A percentile compares a stretch with the other conserved stretches of the same genome.
phyloP scores from a whole-genome alignment of 805 yeast genomes.

The Pichia paraexigua region DNA sequence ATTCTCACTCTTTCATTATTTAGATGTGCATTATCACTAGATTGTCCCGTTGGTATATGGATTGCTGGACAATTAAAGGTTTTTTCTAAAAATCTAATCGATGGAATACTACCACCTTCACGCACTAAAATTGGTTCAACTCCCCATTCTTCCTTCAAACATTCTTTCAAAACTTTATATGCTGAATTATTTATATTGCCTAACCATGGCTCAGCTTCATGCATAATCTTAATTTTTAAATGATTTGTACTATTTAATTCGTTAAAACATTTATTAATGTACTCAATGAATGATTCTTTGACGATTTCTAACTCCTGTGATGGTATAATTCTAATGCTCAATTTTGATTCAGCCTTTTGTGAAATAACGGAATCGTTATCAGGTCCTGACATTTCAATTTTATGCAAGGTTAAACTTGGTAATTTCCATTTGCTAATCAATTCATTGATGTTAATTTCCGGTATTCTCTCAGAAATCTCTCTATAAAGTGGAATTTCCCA shows the following conservation, averaged over 20 bases:
- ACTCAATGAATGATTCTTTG: slow-evolving; percentile 40
- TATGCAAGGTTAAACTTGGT: slow-evolving; percentile 85
- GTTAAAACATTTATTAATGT: slow-evolving; percentile 41
- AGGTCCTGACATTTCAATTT: slow-evolving; percentile 82
- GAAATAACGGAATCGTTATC: slow-evolving; percentile 87
- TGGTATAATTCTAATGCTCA: slow-evolving; percentile 86
- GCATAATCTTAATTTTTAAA: slow-evolving; percentile 51
- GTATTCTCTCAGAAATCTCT: slow-evolving; percentile 41
- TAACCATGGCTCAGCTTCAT: slow-evolving; percentile 94
- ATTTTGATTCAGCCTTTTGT: slow-evolving; percentile 60
- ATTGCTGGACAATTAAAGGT: slow-evolving; percentile 82
- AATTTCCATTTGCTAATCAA: slow-evolving; percentile 78
- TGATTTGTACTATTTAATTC: slow-evolving; percentile 53
- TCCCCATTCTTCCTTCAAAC: slow-evolving; percentile 66
- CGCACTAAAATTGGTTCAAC: slow-evolving; percentile 76
- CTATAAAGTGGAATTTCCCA: slow-evolving; percentile 56
- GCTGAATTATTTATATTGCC: slow-evolving; percentile 77
- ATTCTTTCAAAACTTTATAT: slow-evolving; percentile 56
- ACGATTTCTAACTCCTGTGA: slow-evolving; percentile 64
- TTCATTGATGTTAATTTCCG: slow-evolving; percentile 32
- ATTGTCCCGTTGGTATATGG: slow-evolving; percentile 94
- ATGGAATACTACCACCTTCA: slow-evolving; percentile 97
- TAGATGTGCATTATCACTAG: slow-evolving; percentile 89
- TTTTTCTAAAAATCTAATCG: slow-evolving; percentile 77
- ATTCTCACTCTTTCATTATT: slow-evolving; percentile 80